Conservation (phyloP, 345 rosid genomes). For the Eucalyptus regnans region DNA sequence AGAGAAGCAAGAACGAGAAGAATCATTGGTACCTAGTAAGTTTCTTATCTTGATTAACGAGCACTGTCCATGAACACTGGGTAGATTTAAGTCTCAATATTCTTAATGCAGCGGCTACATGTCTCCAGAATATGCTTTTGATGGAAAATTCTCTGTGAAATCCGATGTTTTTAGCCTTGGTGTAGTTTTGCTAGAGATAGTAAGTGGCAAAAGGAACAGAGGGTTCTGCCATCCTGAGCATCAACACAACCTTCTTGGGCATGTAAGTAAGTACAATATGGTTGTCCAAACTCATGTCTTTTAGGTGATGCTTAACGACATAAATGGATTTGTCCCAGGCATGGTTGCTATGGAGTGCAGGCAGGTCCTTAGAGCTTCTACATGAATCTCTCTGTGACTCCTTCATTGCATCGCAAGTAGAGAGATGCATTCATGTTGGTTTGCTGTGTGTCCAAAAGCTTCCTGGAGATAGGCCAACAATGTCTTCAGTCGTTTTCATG, state of each 20-base stretch:
- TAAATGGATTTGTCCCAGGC: not conserved
- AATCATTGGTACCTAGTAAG: not conserved
- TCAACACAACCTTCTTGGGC: slow-evolving; percentile 4
- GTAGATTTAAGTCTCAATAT: not conserved
- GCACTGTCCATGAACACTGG: not conserved
- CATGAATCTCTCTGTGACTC: not conserved
- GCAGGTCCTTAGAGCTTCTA: not conserved
- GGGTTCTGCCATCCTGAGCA: slow-evolving; percentile 18
- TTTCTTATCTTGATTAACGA: not conserved
- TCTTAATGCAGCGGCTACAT: not conserved
- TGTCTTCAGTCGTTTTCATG: no score
- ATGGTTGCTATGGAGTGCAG: slow-evolving; percentile 8
- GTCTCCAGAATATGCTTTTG: slow-evolving; percentile 3
- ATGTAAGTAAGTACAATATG: not conserved
- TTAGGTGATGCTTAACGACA: not conserved
- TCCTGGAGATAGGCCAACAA: not conserved
- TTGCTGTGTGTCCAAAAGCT: slow-evolving; percentile 8
- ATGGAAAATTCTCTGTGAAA: slow-evolving; percentile 27
- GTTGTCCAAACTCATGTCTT: not conserved
- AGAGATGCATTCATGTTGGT: slow-evolving; percentile 7
- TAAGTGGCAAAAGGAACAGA: slow-evolving; percentile 36
- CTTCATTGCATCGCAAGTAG: not conserved
- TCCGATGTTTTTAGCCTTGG: slow-evolving; percentile 42
- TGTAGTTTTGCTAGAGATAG: slow-evolving; percentile 27
- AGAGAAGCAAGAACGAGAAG: not conserved